These are phyloP conservation scores for Magnusiomyces sp. DNA, from an alignment of 1,139 yeast genomes.

Conservation along the genomic window DNA sequence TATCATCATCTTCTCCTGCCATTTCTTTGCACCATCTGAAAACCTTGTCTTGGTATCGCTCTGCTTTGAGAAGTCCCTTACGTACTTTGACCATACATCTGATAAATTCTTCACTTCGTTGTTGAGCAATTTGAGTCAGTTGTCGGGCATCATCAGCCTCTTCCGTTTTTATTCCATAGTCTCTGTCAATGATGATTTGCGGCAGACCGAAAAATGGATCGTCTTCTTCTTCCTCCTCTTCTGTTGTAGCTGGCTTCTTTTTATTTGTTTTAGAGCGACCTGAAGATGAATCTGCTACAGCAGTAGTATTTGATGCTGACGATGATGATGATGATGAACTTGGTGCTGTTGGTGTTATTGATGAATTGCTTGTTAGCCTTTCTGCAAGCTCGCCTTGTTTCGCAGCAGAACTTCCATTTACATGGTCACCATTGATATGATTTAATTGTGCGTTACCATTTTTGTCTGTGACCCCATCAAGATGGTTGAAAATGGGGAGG, in stretches of 20 bases:
- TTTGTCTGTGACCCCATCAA: slow-evolving; percentile 31
- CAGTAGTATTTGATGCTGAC: background rate
- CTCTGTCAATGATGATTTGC: slow-evolving; percentile 37
- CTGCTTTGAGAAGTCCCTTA: slow-evolving; percentile 68
- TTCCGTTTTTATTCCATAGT: slow-evolving; percentile 40
- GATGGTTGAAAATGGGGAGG: slow-evolving; percentile 63
- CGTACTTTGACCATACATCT: slow-evolving; percentile 66
- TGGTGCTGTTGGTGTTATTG: background rate
- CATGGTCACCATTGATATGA: too few species aligned
- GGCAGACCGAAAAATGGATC: slow-evolving; percentile 67
- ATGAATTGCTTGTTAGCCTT: background rate
- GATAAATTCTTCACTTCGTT: slow-evolving; percentile 84
- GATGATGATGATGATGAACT: background rate
- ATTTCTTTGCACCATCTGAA: slow-evolving; percentile 80
- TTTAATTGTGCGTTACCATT: slow-evolving; percentile 18
- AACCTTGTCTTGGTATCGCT: slow-evolving; percentile 59
- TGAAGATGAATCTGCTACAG: too few species aligned
- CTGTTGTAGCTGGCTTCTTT: slow-evolving; percentile 8
- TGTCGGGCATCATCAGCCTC: slow-evolving; percentile 60
- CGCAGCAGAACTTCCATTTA: slow-evolving; percentile 6
- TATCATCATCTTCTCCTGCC: slow-evolving; percentile 47
- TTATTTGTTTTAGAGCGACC: too few species aligned
- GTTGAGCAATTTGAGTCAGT: slow-evolving; percentile 62
- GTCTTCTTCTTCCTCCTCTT: too few species aligned
- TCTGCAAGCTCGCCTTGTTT: too few species aligned